Evolutionary conservation across 768 basidiomycete genomes (phyloP).

Genomic region (Rubroboletus satanas): DNA sequence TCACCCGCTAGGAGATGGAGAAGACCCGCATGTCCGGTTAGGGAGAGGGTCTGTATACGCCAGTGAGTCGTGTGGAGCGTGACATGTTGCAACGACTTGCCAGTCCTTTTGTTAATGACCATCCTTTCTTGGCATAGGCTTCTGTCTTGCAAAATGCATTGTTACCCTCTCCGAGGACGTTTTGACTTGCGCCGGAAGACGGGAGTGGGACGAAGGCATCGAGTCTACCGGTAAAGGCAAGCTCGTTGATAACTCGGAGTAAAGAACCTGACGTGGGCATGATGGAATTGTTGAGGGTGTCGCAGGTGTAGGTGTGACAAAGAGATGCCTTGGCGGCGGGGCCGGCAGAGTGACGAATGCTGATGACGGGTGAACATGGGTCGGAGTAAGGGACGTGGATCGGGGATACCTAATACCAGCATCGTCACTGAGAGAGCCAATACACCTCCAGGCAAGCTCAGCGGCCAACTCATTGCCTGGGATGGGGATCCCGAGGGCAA

Average conservation of each 20-base stretch:
- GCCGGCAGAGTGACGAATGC: slow-evolving; percentile 83
- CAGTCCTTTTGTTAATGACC: slow-evolving; percentile 20
- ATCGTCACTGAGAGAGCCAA: slow-evolving; percentile 63
- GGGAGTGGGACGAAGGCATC: slow-evolving; percentile 15
- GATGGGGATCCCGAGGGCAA: slow-evolving; percentile 10
- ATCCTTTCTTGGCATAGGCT: slow-evolving; percentile 20
- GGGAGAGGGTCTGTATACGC: slow-evolving; percentile 62
- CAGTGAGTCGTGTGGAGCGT: neutral
- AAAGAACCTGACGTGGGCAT: slow-evolving; percentile 26
- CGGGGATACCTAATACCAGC: slow-evolving; percentile 72
- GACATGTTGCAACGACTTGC: slow-evolving; percentile 8
- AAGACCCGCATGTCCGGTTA: slow-evolving; percentile 68
- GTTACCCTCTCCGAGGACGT: slow-evolving; percentile 19
- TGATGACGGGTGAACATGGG: slow-evolving; percentile 28
- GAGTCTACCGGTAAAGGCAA: slow-evolving; percentile 18
- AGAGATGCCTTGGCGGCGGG: slow-evolving; percentile 78
- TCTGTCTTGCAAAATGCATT: slow-evolving; percentile 30
- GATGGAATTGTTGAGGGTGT: slow-evolving; percentile 36
- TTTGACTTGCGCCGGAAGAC: neutral
- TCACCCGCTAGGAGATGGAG: slow-evolving; percentile 57
- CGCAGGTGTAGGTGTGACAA: slow-evolving; percentile 69
- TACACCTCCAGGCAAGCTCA: slow-evolving; percentile 74
- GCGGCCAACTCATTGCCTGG: slow-evolving; percentile 74
- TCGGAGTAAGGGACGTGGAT: neutral
- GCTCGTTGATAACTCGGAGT: slow-evolving; percentile 21